Conservation (phyloP, 768 basidiomycete species). For the Cyclocybe cylindracea region DNA sequence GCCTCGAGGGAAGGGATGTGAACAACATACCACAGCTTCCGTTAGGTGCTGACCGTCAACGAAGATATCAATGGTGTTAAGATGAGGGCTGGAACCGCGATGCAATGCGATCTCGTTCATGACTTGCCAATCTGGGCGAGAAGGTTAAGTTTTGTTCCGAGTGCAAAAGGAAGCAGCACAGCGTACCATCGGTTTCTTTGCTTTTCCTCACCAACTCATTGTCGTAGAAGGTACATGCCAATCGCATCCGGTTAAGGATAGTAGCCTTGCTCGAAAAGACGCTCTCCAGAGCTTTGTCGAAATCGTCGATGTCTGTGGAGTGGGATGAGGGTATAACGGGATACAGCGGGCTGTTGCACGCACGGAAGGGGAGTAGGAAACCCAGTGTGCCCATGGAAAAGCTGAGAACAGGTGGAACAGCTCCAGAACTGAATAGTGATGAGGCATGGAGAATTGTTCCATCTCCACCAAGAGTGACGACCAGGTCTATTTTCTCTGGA, state of each 20-base stretch:
- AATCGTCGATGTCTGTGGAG: constrained; percentile 82
- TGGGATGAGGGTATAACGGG: background rate
- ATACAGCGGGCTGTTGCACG: constrained; percentile 31
- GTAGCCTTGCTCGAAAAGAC: constrained; percentile 81
- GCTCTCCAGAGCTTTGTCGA: constrained; percentile 75
- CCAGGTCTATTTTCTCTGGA: constrained; percentile 74
- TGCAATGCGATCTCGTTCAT: constrained; percentile 97
- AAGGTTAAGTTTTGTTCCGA: background rate
- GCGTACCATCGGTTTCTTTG: constrained; percentile 58
- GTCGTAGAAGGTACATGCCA: constrained; percentile 79
- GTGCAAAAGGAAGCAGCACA: background rate
- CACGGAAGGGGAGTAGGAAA: constrained; percentile 92
- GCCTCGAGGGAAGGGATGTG: constrained; percentile 3
- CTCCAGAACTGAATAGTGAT: constrained; percentile 85
- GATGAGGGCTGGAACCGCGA: constrained; percentile 86
- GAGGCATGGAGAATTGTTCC: constrained; percentile 95
- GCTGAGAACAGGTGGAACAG: constrained; percentile 89
- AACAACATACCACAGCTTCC: constrained; percentile 81
- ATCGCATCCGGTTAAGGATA: constrained; percentile 85
- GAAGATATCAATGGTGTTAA: constrained; percentile 91
- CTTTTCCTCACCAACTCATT: constrained; percentile 57
- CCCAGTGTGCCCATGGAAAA: constrained; percentile 94
- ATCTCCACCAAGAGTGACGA: constrained; percentile 92
- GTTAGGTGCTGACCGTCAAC: constrained; percentile 95
- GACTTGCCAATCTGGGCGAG: constrained; percentile 80